Percentiles rank a stretch among this genome's conserved stretches.
These are phyloP conservation scores for Phyllosticta citriasiana DNA, from an alignment of 2,329 filamentous ascomycete genomes.

Conservation along the genomic window DNA sequence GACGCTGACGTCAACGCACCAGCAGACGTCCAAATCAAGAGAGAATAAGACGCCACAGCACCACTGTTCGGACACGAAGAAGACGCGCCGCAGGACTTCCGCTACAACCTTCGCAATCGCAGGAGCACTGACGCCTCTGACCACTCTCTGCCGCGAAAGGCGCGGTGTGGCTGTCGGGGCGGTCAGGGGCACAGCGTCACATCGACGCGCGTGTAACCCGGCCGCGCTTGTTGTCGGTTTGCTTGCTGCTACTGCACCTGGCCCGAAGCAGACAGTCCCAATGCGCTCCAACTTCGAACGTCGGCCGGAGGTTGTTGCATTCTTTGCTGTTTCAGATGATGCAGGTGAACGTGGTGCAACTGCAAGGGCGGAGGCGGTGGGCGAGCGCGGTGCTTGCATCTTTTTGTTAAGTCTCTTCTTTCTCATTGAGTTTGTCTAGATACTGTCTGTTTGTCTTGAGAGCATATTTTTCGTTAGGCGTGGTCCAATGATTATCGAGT, in stretches of 20 bases:
- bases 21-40: background rate
- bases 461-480: too few species aligned
- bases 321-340: background rate
- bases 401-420: background rate
- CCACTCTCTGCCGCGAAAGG: background rate
- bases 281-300: background rate
- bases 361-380: background rate
- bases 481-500: too few species aligned
- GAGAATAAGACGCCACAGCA: background rate
- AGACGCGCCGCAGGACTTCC: background rate
- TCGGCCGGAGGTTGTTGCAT: background rate
- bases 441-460: too few species aligned
- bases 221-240: background rate
- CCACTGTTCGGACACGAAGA: background rate
- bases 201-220: background rate
- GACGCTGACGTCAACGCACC: background rate
- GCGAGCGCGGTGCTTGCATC: background rate
- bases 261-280: background rate
- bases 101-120: background rate
- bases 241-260: background rate
- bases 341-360: background rate
- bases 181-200: background rate
- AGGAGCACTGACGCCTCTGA: background rate
- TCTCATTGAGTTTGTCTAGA: too few species aligned
- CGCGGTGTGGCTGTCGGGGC: background rate